Evolutionary conservation across 2,329 filamentous ascomycete genomes (phyloP), one percentile per base, ranked within the genome.

Genomic region (Fusarium musae): DNA sequence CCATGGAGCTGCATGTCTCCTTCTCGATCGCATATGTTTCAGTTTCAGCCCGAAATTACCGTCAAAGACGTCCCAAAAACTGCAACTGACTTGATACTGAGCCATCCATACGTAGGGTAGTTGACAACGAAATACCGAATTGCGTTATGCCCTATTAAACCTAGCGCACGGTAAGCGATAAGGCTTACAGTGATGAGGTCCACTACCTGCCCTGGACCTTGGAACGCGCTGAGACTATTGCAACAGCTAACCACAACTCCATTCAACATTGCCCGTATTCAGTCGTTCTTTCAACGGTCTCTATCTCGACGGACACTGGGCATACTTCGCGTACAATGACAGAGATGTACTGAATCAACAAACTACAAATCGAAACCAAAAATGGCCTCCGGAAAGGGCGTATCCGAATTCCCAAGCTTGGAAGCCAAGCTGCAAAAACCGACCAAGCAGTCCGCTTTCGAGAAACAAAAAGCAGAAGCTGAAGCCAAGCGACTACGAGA

Each of bases 401-500:
- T 86, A 59, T 77, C 83, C 78, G 84, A 86, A 66, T 95, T 96
- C 78, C 92, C 93, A 19, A 90, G 94, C 77, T 87, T 93, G 66
- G 89, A 92, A 63, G 88, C 91, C 58, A 97, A 97, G 82, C 90
- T 96, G 57, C 90, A 92, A 63, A 93, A 93, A 54, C 91, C 93
- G 1, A 88, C 91, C 70, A 96, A 95, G 83, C 93, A 96, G 80
- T 97, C 94, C 26, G 88, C 93, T 32, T 97, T 97, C 80, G 95
- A 97, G 84, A 92, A 92, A 77, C 93, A 97, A 81, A 94, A 93
- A 81, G 93, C 93, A 67, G 94, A 97, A 80, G 93, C 93, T 63
- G 94, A 97, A 85, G 94, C 94, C 30, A 97, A 97, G 84, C 91
- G 93, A 66, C 88, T 90, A 75, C 89, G 94, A 75, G 95, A 97